Percentiles rank a stretch among this genome's conserved stretches.
Evolutionary conservation across 305 asterid genomes (phyloP).

Genomic region (Salvia sclarea): DNA sequence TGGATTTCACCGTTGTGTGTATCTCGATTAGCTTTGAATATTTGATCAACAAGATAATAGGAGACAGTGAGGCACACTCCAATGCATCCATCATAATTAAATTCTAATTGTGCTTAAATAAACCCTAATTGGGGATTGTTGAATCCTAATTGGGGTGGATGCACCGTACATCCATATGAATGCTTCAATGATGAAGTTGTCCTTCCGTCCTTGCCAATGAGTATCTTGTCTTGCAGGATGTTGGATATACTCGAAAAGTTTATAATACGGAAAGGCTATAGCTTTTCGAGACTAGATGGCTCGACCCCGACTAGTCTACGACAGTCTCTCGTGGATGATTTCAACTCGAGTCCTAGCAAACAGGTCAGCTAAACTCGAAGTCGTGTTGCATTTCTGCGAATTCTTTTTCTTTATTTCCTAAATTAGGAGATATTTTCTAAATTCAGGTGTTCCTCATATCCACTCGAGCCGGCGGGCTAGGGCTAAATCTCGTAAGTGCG

Average conservation of each 20-base stretch:
- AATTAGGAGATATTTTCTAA: constrained; percentile 2
- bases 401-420: neutral
- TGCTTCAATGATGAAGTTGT: neutral
- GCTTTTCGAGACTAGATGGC: constrained; percentile 91
- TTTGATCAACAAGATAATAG: constrained; percentile 1
- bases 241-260: constrained; percentile 94
- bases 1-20: neutral
- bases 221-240: constrained; percentile 58
- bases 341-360: constrained; percentile 95
- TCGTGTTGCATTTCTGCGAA: neutral
- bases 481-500: constrained; percentile 93
- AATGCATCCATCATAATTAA: too few species aligned
- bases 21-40: neutral
- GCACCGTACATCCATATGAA: too few species aligned
- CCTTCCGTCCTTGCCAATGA: constrained; percentile 6
- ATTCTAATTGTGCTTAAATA: too few species aligned
- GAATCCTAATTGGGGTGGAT: too few species aligned
- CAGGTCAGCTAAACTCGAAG: constrained; percentile 53
- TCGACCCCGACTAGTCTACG: constrained; percentile 84
- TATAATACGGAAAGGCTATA: constrained; percentile 86
- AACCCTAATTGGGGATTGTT: too few species aligned
- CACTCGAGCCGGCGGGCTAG: constrained; percentile 98
- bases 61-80: too few species aligned
- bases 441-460: constrained; percentile 88
- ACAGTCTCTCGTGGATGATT: constrained; percentile 89